Evolutionary conservation across 306 rosid species (phyloP).

Genomic region (Trifolium dubium): DNA sequence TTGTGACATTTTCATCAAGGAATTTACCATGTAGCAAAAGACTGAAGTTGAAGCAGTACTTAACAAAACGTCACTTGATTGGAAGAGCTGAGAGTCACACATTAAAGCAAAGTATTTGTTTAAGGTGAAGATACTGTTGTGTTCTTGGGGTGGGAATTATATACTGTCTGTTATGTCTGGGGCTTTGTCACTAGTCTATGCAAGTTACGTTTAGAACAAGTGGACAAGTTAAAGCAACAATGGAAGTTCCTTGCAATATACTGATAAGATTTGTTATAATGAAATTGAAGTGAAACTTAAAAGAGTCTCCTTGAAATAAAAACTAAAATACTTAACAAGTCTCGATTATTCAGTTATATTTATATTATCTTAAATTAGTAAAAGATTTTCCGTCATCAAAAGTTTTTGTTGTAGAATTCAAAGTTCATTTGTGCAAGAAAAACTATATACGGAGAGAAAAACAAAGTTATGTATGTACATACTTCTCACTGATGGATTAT

Average conservation of each 20-base stretch:
- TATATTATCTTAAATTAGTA: not conserved
- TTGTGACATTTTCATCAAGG: constrained; percentile 53
- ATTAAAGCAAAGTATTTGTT: constrained; percentile 51
- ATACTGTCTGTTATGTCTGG: not conserved
- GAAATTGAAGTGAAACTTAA: constrained; percentile 14
- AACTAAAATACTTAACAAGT: not conserved
- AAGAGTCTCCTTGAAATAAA: constrained; percentile 16
- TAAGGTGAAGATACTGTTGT: constrained; percentile 57
- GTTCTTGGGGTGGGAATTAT: not conserved
- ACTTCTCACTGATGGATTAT: constrained; percentile 16
- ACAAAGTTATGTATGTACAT: not conserved
- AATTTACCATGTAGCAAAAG: constrained; percentile 59
- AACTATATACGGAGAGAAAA: not conserved
- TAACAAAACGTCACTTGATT: constrained; percentile 52
- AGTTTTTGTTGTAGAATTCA: constrained; percentile 5
- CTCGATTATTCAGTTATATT: constrained; percentile 14
- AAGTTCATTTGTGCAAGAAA: constrained; percentile 12
- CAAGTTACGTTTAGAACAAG: constrained; percentile 25
- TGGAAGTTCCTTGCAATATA: constrained; percentile 2
- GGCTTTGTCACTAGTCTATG: not conserved
- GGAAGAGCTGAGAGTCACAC: constrained; percentile 56
- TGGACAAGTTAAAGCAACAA: constrained; percentile 7
- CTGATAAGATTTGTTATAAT: constrained; percentile 3
- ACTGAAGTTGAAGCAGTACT: constrained; percentile 60
- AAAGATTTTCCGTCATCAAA: not conserved